Evolutionary conservation across 2,329 filamentous ascomycete species (phyloP).

Genomic region (Lachnellula hyalina): DNA sequence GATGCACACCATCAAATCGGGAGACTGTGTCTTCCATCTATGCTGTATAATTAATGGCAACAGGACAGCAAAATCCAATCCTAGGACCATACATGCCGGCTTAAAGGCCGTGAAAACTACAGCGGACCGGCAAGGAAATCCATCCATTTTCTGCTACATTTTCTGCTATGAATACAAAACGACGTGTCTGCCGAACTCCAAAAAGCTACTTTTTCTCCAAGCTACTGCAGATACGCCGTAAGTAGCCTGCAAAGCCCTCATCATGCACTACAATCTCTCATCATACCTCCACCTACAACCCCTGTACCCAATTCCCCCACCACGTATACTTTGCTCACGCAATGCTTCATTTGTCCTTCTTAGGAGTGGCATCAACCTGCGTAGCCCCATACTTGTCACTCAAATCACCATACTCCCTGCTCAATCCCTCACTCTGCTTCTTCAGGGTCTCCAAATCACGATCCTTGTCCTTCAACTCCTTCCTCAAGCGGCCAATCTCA

Average conservation of each 20-base stretch:
- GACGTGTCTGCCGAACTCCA: not conserved
- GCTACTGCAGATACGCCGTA: not conserved
- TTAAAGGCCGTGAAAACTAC: not conserved
- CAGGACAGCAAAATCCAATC: too few species aligned
- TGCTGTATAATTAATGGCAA: too few species aligned
- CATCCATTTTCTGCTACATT: not conserved
- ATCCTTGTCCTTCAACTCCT: constrained; percentile 68
- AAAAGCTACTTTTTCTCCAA: not conserved
- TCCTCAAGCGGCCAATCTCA: constrained; percentile 64
- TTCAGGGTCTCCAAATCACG: constrained; percentile 80
- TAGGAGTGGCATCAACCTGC: constrained; percentile 44
- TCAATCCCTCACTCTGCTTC: constrained; percentile 83
- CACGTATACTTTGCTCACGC: not conserved
- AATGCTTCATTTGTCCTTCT: constrained; percentile 45
- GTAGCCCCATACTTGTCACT: constrained; percentile 72
- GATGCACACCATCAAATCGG: too few species aligned
- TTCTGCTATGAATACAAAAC: not conserved
- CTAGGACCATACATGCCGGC: too few species aligned
- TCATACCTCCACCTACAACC: not conserved
- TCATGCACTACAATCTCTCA: not conserved
- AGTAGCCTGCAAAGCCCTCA: not conserved
- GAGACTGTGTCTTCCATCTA: too few species aligned
- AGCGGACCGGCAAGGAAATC: not conserved
- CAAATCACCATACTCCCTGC: constrained; percentile 78
- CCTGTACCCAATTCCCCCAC: not conserved